Percentiles rank a stretch among this genome's conserved stretches.
phyloP scores from a whole-genome alignment of 768 basidiomycete genomes.

The Suillus subalutaceus region DNA sequence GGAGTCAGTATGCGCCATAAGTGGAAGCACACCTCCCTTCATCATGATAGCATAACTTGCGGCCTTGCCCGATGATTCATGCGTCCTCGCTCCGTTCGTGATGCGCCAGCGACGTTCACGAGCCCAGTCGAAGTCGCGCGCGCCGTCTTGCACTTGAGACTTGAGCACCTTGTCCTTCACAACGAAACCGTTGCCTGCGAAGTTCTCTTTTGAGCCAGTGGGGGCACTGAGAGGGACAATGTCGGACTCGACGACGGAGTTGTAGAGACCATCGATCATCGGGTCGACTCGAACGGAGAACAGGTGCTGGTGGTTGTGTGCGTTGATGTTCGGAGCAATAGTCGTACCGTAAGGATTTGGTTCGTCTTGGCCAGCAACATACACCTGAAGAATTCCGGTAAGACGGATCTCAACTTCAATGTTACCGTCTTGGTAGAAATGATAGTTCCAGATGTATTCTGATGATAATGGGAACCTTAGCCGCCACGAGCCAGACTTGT shows the following conservation, averaged over 20 bases:
- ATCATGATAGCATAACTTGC: constrained; percentile 74
- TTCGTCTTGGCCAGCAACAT: constrained; percentile 62
- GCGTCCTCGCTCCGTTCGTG: constrained; percentile 67
- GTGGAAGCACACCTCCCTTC: constrained; percentile 67
- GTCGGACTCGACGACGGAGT: constrained; percentile 84
- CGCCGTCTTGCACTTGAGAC: constrained; percentile 48
- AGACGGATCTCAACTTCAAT: constrained; percentile 85
- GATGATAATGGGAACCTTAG: not conserved
- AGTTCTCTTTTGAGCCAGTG: constrained; percentile 78
- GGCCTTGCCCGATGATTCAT: constrained; percentile 69
- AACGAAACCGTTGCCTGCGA: constrained; percentile 84
- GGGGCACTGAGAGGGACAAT: constrained; percentile 61
- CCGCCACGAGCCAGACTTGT: not conserved
- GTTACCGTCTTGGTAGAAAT: constrained; percentile 89
- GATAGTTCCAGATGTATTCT: constrained; percentile 89
- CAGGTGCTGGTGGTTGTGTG: constrained; percentile 86
- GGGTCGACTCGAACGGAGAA: constrained; percentile 82
- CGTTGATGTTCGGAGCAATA: constrained; percentile 81
- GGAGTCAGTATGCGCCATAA: constrained; percentile 67
- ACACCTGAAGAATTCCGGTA: constrained; percentile 83
- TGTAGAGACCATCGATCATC: constrained; percentile 86
- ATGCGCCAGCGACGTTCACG: constrained; percentile 85
- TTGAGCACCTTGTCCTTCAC: constrained; percentile 60
- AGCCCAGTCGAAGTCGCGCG: constrained; percentile 63
- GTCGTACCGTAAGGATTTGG: constrained; percentile 69